A percentile compares a stretch with the other conserved stretches of the same genome.
These are phyloP conservation scores for Yamadazyma diospyri DNA, from an alignment of 1,139 yeast species.

Conservation along the genomic window DNA sequence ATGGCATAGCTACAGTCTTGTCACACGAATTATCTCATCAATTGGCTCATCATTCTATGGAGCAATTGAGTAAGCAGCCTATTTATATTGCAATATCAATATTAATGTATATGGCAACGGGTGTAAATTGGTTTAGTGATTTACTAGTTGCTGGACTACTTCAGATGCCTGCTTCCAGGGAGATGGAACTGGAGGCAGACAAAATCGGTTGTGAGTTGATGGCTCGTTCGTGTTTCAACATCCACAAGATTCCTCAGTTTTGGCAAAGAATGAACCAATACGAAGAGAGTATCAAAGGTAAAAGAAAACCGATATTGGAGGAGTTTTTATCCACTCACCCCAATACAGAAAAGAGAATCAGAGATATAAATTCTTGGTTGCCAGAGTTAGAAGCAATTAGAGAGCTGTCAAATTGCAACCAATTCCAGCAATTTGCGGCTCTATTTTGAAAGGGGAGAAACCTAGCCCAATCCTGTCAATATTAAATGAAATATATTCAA, in stretches of 20 bases:
- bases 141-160: slow-evolving; percentile 57
- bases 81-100: slow-evolving; percentile 51
- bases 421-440: slow-evolving; percentile 14
- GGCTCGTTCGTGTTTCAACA: slow-evolving; percentile 85
- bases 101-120: slow-evolving; percentile 38
- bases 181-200: slow-evolving; percentile 95
- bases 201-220: slow-evolving; percentile 87
- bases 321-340: slow-evolving; percentile 92
- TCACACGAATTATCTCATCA: slow-evolving; percentile 94
- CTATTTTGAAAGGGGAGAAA: slow-evolving; percentile 6
- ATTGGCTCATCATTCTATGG: slow-evolving; percentile 87
- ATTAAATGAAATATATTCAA: too few species aligned
- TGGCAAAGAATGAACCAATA: slow-evolving; percentile 79
- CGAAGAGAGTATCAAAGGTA: slow-evolving; percentile 34
- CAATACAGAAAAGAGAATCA: slow-evolving; percentile 67
- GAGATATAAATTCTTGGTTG: slow-evolving; percentile 68
- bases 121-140: slow-evolving; percentile 40
- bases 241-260: slow-evolving; percentile 64
- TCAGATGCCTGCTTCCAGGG: slow-evolving; percentile 81
- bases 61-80: slow-evolving; percentile 68
- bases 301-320: slow-evolving; percentile 23
- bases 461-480: too few species aligned
- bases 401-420: slow-evolving; percentile 30
- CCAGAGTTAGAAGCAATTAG: slow-evolving; percentile 56
- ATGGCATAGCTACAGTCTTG: slow-evolving; percentile 90